A percentile compares a stretch with the other conserved stretches of the same genome.
Conservation (phyloP, 495 filamentous ascomycete species). For the Trichoderma gamsii region DNA sequence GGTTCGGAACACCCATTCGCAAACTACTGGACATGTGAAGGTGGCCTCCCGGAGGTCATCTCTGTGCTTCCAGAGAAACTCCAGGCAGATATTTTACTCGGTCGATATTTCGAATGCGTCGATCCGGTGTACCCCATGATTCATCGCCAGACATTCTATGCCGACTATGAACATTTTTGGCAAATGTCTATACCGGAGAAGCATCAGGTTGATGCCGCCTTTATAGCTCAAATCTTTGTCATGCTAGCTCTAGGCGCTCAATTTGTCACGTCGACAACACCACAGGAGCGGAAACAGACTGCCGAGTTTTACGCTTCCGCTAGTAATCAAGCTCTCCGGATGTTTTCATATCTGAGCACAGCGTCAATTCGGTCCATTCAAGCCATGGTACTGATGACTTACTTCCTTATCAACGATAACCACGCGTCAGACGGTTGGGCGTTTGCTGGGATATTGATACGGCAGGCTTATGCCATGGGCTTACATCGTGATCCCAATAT, state of each 20-base stretch:
- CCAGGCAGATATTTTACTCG: conserved; percentile 63
- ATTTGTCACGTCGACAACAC: conserved; percentile 54
- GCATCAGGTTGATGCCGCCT: conserved; percentile 47
- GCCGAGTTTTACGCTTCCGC: conserved; percentile 73
- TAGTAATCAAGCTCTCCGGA: conserved; percentile 60
- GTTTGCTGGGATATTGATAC: conserved; percentile 62
- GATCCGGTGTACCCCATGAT: conserved; percentile 72
- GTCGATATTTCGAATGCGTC: conserved; percentile 65
- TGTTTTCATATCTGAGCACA: conserved; percentile 62
- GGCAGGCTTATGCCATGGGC: conserved; percentile 72
- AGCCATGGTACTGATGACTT: conserved; percentile 67
- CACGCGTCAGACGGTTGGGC: conserved; percentile 70
- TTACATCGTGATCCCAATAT: conserved; percentile 68
- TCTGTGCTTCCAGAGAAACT: conserved; percentile 62
- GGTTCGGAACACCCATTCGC: conserved; percentile 61
- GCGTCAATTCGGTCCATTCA: conserved; percentile 61
- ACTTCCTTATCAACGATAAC: conserved; percentile 74
- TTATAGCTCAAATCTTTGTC: conserved; percentile 59
- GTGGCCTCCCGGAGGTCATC: conserved; percentile 64
- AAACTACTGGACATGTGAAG: conserved; percentile 73
- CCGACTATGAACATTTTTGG: conserved; percentile 70
- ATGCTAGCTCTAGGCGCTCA: conserved; percentile 69
- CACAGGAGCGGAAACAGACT: conserved; percentile 54
- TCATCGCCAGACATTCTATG: conserved; percentile 57
- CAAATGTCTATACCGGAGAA: conserved; percentile 44